phyloP scores from a whole-genome alignment of 495 filamentous ascomycete genomes.

The Lasiosphaeria hispida region DNA sequence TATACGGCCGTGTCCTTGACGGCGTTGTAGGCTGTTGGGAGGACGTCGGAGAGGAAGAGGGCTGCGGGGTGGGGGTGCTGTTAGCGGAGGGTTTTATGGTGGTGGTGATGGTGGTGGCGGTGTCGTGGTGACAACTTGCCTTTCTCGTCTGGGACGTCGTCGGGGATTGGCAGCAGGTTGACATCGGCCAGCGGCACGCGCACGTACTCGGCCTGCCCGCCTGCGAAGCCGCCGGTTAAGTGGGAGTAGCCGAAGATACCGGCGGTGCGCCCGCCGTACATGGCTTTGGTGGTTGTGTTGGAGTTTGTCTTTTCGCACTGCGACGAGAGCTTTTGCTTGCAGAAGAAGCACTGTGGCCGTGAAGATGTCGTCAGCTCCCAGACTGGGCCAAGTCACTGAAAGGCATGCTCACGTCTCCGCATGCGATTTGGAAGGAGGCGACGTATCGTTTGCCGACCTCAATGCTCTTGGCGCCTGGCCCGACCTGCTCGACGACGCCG shows the following conservation, averaged over 20 bases:
- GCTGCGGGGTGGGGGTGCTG: no score
- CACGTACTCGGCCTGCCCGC: slow-evolving; percentile 85
- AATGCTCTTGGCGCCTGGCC: slow-evolving; percentile 56
- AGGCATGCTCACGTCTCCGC: slow-evolving; percentile 43
- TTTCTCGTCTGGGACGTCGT: slow-evolving; percentile 84
- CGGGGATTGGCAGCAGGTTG: slow-evolving; percentile 78
- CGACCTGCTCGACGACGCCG: slow-evolving; percentile 72
- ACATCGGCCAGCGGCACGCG: slow-evolving; percentile 80
- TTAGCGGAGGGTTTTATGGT: no score
- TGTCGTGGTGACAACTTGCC: slow-evolving; percentile 56
- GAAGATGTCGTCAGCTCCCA: slow-evolving; percentile 30
- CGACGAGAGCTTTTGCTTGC: slow-evolving; percentile 69
- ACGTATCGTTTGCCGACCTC: slow-evolving; percentile 73
- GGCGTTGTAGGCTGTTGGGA: slow-evolving; percentile 74
- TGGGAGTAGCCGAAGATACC: slow-evolving; percentile 74
- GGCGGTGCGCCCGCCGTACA: slow-evolving; percentile 73
- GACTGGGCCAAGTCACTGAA: not conserved
- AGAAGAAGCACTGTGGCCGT: slow-evolving; percentile 62
- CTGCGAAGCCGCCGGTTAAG: slow-evolving; percentile 85
- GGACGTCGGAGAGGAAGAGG: slow-evolving; percentile 77
- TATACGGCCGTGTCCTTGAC: slow-evolving; percentile 84
- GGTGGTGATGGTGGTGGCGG: no score
- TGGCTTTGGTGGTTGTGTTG: slow-evolving; percentile 62
- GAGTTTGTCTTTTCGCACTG: slow-evolving; percentile 78
- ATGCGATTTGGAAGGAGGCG: slow-evolving; percentile 83